A percentile compares a stretch with the other conserved stretches of the same genome.
Conservation (phyloP, 2,329 filamentous ascomycete genomes). For the Fusarium lyarnte region DNA sequence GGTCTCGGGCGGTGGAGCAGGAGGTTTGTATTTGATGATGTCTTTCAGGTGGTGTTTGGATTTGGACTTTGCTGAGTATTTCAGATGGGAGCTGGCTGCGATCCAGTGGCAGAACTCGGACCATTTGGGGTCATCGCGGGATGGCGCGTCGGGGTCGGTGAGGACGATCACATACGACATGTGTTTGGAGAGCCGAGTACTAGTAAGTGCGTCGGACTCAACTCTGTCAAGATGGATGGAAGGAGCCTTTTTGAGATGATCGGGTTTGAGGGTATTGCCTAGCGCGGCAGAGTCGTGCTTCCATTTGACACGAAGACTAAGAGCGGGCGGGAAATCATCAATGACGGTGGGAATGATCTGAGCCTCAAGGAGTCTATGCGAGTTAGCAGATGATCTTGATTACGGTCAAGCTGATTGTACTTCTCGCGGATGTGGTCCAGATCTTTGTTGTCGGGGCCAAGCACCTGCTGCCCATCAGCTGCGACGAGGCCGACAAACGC, state of each 20-base stretch:
- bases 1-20: conserved; percentile 29
- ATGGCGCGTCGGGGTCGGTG: conserved; percentile 38
- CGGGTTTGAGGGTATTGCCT: conserved; percentile 26
- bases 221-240: neutral
- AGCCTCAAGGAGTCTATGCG: conserved; percentile 1
- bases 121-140: conserved; percentile 34
- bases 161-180: conserved; percentile 19
- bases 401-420: neutral
- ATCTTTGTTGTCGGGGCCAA: neutral
- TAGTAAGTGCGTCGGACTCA: neutral
- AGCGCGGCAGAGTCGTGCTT: conserved; percentile 20
- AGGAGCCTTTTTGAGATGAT: neutral
- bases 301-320: conserved; percentile 25
- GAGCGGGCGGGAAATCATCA: conserved; percentile 30
- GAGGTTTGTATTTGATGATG: conserved; percentile 31
- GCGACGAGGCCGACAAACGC: neutral
- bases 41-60: conserved; percentile 3
- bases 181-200: neutral
- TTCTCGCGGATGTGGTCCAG: conserved; percentile 13
- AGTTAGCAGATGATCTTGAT: rapidly evolving
- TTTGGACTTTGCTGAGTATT: neutral
- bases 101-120: conserved; percentile 40
- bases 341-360: conserved; percentile 33
- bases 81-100: neutral
- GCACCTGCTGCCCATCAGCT: neutral